Percentiles rank a stretch among this genome's conserved stretches.
These are phyloP conservation scores for Triticum turgidum DNA, from an alignment of 176 grass and related monocot genomes.

Conservation along the genomic window DNA sequence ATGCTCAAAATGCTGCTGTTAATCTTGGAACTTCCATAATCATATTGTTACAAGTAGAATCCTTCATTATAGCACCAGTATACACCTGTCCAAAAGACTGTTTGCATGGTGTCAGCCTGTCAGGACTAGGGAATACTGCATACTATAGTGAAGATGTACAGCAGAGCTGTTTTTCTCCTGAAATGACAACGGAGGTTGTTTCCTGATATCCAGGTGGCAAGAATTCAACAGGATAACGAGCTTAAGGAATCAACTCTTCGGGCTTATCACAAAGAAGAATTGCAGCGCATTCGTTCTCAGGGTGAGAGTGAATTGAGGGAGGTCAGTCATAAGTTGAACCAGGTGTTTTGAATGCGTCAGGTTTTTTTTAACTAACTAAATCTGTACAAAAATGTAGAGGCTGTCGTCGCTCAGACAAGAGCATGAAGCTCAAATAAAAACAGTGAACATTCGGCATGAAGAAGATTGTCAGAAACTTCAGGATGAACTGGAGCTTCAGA, in stretches of 20 bases:
- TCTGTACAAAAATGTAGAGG: constrained; percentile 57
- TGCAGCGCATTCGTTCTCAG: constrained; percentile 66
- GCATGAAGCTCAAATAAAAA: constrained; percentile 82
- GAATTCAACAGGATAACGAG: constrained; percentile 70
- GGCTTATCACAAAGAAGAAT: constrained; percentile 79
- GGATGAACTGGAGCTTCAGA: constrained; percentile 89
- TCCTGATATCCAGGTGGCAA: constrained; percentile 65
- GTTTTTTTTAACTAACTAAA: constrained; percentile 34
- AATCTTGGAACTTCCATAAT: constrained; percentile 6
- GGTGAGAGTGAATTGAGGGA: constrained; percentile 92
- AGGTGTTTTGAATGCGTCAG: constrained; percentile 5
- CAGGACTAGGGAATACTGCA: constrained; percentile 4
- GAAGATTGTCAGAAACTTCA: constrained; percentile 79
- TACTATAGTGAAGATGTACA: constrained; percentile 11
- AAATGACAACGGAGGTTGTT: constrained; percentile 30
- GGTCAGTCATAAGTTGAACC: constrained; percentile 48
- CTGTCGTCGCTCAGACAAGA: constrained; percentile 70
- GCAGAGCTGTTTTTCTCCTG: not conserved
- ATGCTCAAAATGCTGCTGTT: not conserved
- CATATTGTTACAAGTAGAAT: not conserved
- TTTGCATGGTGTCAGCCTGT: not conserved
- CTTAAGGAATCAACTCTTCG: constrained; percentile 70
- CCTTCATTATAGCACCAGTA: constrained; percentile 7
- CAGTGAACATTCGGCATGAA: constrained; percentile 66
- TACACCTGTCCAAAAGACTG: not conserved